Percentiles rank a stretch among this genome's conserved stretches.
Evolutionary conservation across 202 grass and related monocot species (phyloP).

Genomic region (Zoysia matrella): DNA sequence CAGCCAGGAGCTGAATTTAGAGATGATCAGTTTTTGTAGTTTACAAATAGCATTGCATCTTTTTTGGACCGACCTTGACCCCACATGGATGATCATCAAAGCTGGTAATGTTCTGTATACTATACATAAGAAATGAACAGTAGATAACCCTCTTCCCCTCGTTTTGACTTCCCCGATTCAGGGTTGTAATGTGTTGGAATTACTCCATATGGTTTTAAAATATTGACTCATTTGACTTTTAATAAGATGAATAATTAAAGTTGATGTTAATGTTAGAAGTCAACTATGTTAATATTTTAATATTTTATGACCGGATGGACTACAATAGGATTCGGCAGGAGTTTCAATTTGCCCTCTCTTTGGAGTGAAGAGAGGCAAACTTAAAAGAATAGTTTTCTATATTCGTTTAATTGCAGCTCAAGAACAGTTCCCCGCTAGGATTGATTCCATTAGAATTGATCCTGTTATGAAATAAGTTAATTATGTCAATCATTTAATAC

Average conservation of each 20-base stretch:
- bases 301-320: too few relatives aligned
- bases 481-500: too few relatives aligned
- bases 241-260: too few relatives aligned
- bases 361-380: conserved; percentile 33
- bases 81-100: conserved; percentile 47
- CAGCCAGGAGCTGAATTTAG: conserved; percentile 51
- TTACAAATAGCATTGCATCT: conserved; percentile 57
- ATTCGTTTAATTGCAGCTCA: not conserved
- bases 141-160: conserved; percentile 29
- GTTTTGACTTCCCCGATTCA: conserved; percentile 49
- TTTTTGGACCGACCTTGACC: conserved; percentile 51
- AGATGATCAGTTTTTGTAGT: conserved; percentile 43
- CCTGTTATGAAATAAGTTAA: too few relatives aligned
- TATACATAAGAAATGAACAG: conserved; percentile 55
- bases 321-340: too few relatives aligned
- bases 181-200: conserved; percentile 43
- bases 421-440: too few relatives aligned
- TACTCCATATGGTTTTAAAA: conserved; percentile 14
- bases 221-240: too few relatives aligned
- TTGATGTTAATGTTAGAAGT: too few relatives aligned
- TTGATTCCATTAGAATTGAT: too few relatives aligned
- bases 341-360: conserved; percentile 27
- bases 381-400: conserved; percentile 47
- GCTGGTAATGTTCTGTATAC: conserved; percentile 52
- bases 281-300: too few relatives aligned